phyloP scores from a whole-genome alignment of 352 stramenopile species.

The Phytophthora citrophthora region DNA sequence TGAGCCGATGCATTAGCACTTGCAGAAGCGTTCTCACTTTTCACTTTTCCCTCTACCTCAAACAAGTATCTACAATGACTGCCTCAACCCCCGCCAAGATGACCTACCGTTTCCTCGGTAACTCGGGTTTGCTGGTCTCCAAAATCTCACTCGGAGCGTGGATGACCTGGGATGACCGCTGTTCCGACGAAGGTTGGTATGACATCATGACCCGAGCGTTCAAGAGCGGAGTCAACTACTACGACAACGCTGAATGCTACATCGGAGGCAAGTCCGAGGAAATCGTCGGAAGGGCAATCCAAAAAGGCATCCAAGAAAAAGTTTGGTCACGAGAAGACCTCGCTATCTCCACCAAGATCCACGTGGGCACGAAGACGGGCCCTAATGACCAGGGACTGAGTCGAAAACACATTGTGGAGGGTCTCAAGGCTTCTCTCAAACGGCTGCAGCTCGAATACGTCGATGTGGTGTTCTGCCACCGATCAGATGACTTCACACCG shows the following conservation, averaged over 20 bases:
- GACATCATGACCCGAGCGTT: conserved; percentile 41
- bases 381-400: conserved; percentile 32
- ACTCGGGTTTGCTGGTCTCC: conserved; percentile 44
- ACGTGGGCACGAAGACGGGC: conserved; percentile 27
- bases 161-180: conserved; percentile 29
- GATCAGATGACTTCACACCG: conserved; percentile 41
- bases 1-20: no score
- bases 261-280: conserved; percentile 36
- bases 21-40: conserved; percentile 2
- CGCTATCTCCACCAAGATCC: conserved; percentile 59
- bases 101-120: conserved; percentile 43
- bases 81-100: conserved; percentile 25
- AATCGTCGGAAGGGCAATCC: conserved; percentile 43
- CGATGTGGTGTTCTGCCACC: conserved; percentile 60
- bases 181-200: conserved; percentile 27
- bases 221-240: conserved; percentile 54
- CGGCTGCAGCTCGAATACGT: conserved; percentile 41
- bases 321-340: conserved; percentile 49
- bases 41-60: not conserved
- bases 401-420: conserved; percentile 42
- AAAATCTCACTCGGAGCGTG: conserved; percentile 42
- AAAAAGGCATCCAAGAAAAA: conserved; percentile 36
- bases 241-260: conserved; percentile 56
- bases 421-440: conserved; percentile 43
- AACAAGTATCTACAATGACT: conserved; percentile 6